Evolutionary conservation across 352 stramenopile genomes (phyloP), one percentile per base, ranked within the genome.

Genomic region (Phytophthora megakarya): DNA sequence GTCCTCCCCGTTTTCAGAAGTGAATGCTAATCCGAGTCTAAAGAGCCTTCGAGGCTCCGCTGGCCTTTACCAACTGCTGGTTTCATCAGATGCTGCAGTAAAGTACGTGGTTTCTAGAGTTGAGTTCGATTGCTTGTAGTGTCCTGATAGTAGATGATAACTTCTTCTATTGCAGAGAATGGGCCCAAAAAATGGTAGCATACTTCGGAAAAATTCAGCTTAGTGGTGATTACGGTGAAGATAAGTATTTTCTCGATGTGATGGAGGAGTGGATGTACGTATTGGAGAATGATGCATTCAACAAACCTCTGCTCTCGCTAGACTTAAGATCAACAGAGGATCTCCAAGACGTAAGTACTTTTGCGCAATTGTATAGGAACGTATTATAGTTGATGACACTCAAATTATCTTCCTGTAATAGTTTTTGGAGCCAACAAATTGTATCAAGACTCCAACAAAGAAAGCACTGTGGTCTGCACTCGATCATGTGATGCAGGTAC

Each of bases 201-300:
- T 77, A 87, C 15, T 73, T 84, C 32, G 84, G 80, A 3, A 72
- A 76, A 16, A 86, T 91, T 30, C 76, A 92, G 19, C 62, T 93
- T 46, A 72, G 73, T 28, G 61, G 73, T 5, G 77, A 88, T 35
- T 72, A 65, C 37, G 80, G 50, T 0, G 51, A 82, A 50, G 73
- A 84, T 18, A 67, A 76, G 25, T 66, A 72, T 30, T 84, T 92
- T 35, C 66, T 93, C 30, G 75, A 78, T 35, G 85, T 93, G 19
- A 67, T 96, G 28, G 86, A 96, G 44, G 88, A 96, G 57, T 94
- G 87, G 84, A 92, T 93, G 83, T 96, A 86, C 50, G 82, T 95
- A 39, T 35, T 96, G 21, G 88, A 96, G 65, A 93, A 77, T 35
- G 68, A 72, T 63, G 77, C 74, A 9, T 96, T 93, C 62, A 93